Base-by-base conservation (phyloP, 768 basidiomycete genomes). In the Coprinopsis marcescibilis region DNA sequence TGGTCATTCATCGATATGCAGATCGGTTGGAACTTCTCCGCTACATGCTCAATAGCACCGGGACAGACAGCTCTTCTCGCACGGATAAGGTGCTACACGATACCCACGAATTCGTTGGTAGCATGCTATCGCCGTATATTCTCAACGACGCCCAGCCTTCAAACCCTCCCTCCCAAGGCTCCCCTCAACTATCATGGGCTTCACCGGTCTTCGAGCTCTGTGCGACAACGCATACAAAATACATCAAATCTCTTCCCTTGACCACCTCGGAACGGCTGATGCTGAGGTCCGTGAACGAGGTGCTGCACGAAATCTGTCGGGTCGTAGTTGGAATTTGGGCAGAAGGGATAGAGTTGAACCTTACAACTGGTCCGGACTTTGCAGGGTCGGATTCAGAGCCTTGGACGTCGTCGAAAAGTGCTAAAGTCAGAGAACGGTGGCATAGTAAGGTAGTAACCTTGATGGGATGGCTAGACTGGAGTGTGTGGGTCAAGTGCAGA, bases 381-480 rank as follows among this genome's bases (percentile, higher is more conserved):
- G 4, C 34, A 11, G 0, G 55, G 5, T 37, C 12, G 0, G 43
- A 56, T 3, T 74, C 69, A 13, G 59, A 36, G 43, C 53, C 42
- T 57, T 2, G 74, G 77, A 14, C 43, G 44, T 17, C 69, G 75
- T 69, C 13, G 58, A 34, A 45, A 53, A 24, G 61, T 60, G 30
- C 60, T 8, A 32, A 53, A 4, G 26, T 62, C 60, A 29, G 60
- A 54, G 6, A 36, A 77, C 4, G 72, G 76, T 59, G 77, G 68
- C 3, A 73, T 68, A 50, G 63, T 73, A 35, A 67, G 72, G 71
- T 7, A 38, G 73, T 19, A 49, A 61, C 5, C 49, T 52, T 80
- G 17, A 73, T 78, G 67, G 36, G 29, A 0, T 79, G 78, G 77
- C 58, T 80, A 0, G 77, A 73, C 49, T 80, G 78, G 77, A 67